These are phyloP conservation scores for Neocucurbitaria cava DNA, from an alignment of 2,329 filamentous ascomycete species.

Conservation along the genomic window DNA sequence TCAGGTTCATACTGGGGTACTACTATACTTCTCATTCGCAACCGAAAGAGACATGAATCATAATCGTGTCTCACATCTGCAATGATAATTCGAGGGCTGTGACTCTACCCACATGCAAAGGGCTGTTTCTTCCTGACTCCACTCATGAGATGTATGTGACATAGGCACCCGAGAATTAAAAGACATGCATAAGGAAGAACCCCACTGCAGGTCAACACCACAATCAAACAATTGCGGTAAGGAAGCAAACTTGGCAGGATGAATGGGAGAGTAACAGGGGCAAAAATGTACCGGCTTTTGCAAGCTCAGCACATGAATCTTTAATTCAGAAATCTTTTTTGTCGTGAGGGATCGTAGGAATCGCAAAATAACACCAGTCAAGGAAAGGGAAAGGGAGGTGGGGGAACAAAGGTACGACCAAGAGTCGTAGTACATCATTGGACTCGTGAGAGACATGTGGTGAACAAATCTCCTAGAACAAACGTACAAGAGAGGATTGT, in stretches of 20 bases:
- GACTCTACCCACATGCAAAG: too few relatives aligned
- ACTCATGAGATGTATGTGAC: too few relatives aligned
- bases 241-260: too few relatives aligned
- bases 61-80: too few relatives aligned
- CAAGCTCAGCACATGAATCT: conserved; percentile 13
- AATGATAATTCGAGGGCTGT: too few relatives aligned
- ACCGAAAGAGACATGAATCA: background rate
- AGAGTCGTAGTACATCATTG: conserved; percentile 14
- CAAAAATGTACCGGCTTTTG: conserved; percentile 6
- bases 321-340: conserved; percentile 28
- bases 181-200: too few relatives aligned
- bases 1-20: too few relatives aligned
- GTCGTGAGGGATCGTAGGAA: conserved; percentile 27
- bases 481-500: conserved; percentile 23
- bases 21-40: background rate
- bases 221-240: too few relatives aligned
- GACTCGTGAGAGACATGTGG: conserved; percentile 32
- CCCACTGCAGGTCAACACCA: too few relatives aligned
- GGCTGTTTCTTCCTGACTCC: too few relatives aligned
- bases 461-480: conserved; percentile 13
- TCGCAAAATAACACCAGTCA: conserved; percentile 8
- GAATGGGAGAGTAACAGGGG: background rate
- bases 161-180: too few relatives aligned
- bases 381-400: background rate
- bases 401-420: conserved; percentile 3